A percentile compares a stretch with the other conserved stretches of the same genome.
These are phyloP conservation scores for Penicillium roqueforti DNA, from an alignment of 495 filamentous ascomycete genomes.

Conservation along the genomic window DNA sequence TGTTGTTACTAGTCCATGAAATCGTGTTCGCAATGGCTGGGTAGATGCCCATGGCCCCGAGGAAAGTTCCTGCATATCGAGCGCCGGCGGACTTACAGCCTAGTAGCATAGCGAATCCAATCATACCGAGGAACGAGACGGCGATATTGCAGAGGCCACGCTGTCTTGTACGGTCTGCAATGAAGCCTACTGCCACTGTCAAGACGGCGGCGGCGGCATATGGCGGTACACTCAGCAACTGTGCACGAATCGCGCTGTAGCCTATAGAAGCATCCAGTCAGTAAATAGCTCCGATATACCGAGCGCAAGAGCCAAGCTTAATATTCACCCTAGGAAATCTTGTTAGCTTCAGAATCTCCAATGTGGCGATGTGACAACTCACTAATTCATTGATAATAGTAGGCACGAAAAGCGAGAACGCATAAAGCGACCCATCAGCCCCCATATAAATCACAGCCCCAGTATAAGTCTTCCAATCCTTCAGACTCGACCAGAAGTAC, in stretches of 20 bases:
- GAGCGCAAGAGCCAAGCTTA: neutral
- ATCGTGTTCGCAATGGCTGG: conserved; percentile 91
- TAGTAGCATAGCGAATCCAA: conserved; percentile 77
- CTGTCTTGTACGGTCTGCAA: conserved; percentile 73
- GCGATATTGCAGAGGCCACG: conserved; percentile 80
- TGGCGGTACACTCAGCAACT: conserved; percentile 82
- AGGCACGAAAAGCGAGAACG: conserved; percentile 86
- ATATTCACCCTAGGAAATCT: conserved; percentile 21
- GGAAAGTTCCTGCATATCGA: conserved; percentile 79
- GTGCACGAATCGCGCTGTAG: conserved; percentile 63
- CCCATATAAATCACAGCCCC: conserved; percentile 81
- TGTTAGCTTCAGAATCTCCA: conserved; percentile 23
- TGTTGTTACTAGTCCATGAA: conserved; percentile 84
- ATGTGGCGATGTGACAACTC: conserved; percentile 11
- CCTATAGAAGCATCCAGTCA: conserved; percentile 40
- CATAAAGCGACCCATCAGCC: conserved; percentile 66
- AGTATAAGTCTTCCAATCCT: conserved; percentile 84
- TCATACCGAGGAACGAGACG: conserved; percentile 65
- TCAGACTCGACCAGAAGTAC: conserved; percentile 71
- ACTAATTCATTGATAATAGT: conserved; percentile 67
- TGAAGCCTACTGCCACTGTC: conserved; percentile 70
- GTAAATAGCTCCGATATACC: neutral
- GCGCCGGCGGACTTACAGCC: conserved; percentile 53
- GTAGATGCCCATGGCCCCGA: conserved; percentile 88
- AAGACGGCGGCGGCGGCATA: conserved; percentile 79